Evolutionary conservation across 169 alveolate genomes (phyloP), one percentile per base, ranked within the genome.

Genomic region (Plasmodium malariae): DNA sequence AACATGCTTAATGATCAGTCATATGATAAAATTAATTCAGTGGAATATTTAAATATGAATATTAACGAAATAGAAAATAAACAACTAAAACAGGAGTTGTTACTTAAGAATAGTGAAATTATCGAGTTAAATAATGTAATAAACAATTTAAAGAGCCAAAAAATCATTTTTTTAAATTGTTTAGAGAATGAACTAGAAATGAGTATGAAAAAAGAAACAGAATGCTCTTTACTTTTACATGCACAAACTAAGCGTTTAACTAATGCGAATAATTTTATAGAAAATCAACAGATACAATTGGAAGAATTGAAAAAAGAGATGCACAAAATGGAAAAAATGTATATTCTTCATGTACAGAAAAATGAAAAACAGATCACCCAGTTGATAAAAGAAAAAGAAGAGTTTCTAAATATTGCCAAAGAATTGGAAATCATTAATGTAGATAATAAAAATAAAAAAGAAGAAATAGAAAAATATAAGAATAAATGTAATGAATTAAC

Each of bases 161-260:
- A 76, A 45, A n/a, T 19, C 3, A 43, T 76, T 14, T 76, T 62
- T 24, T 26, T 76, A n/a, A 28, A 60, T 40, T 48, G 54, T 0
- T 0, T 76, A 24, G 57, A 76, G 1, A 76, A 40, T 51, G 89
- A 76, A 32, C 45, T 76, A 45, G 68, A 76, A 24, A 26, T 34
- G 0, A 60, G 89, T 21, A 40, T 76, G 37, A 76, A 62, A 32
- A 76, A 76, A 24, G 89, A 76, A 34, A 68, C 60, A 28, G 89
- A 76, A 51, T 9, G 26, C 26, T 76, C 74, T 2, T 48, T 62
- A 14, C 24, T 60, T 48, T 60, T 76, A 24, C 67, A 76, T 40
- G 63, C 76, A 60, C 78, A 76, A 68, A 76, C 78, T 19, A 76
- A 37, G 37, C n/a, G 69, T 6, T 26, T 76, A 76, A 14, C 45